Evolutionary conservation across 148 eudicot genomes (phyloP).

Genomic region (Rhododendron henanense): DNA sequence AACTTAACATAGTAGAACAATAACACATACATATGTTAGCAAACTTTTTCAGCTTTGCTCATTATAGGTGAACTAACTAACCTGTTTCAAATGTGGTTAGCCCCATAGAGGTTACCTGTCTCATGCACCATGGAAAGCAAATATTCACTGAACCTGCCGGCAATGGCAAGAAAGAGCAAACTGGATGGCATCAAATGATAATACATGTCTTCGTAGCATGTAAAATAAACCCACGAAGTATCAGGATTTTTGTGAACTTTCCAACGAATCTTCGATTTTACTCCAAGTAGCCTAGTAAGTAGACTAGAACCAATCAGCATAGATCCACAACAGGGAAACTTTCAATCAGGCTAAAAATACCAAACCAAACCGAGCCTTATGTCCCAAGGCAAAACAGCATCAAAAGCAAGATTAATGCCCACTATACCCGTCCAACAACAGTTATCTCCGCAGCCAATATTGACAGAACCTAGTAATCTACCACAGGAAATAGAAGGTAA

Average conservation of each 20-base stretch:
- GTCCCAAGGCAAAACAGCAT: neutral
- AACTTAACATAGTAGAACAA: neutral
- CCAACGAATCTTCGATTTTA: neutral
- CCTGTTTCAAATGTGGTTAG: neutral
- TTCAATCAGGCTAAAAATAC: neutral
- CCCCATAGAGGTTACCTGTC: neutral
- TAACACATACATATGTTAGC: neutral
- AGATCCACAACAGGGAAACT: neutral
- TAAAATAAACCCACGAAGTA: constrained; percentile 8
- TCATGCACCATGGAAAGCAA: neutral
- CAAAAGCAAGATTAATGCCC: neutral
- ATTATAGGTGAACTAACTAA: neutral
- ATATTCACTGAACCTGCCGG: neutral
- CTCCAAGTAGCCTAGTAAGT: neutral
- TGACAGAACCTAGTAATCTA: neutral
- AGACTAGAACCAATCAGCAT: neutral
- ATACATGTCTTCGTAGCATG: neutral
- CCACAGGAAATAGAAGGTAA: neutral
- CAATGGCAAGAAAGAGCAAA: neutral
- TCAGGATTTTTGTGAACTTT: neutral
- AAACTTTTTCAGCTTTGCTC: neutral
- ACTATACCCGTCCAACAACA: neutral
- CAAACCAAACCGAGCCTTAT: too few species aligned
- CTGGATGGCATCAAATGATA: neutral
- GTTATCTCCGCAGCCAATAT: neutral